Conservation (phyloP, 2,329 filamentous ascomycete genomes). For the Arthroderma uncinatum region DNA sequence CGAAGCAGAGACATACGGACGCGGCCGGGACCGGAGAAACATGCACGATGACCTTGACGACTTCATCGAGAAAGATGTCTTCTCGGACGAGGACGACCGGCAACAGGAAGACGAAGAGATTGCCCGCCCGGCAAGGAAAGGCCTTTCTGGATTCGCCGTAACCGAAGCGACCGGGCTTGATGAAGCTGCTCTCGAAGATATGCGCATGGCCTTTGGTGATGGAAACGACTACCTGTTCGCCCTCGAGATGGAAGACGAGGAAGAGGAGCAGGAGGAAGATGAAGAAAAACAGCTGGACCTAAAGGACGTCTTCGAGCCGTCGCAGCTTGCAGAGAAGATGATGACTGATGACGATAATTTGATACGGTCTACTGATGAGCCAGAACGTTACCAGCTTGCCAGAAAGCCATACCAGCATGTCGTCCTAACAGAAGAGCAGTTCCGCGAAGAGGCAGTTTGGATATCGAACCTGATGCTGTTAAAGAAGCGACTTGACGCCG, state of each 20-base stretch:
- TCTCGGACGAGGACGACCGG: constrained; percentile 69
- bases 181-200: constrained; percentile 86
- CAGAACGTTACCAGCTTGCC: constrained; percentile 87
- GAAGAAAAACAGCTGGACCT: constrained; percentile 80
- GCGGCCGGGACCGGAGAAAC: constrained; percentile 42
- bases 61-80: constrained; percentile 94
- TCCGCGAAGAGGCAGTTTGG: constrained; percentile 83
- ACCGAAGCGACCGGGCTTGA: constrained; percentile 77
- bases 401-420: constrained; percentile 78
- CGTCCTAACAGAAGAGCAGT: constrained; percentile 69
- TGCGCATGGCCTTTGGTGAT: constrained; percentile 91
- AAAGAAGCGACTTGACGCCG: constrained; percentile 63
- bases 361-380: constrained; percentile 79
- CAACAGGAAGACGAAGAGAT: constrained; percentile 81
- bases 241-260: constrained; percentile 73
- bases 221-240: constrained; percentile 95
- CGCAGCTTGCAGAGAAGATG: constrained; percentile 84
- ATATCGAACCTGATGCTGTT: constrained; percentile 83
- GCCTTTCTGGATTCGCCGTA: constrained; percentile 54
- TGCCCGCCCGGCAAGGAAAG: constrained; percentile 62
- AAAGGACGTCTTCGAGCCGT: constrained; percentile 96
- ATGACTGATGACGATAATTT: constrained; percentile 90
- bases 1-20: constrained; percentile 42
- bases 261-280: constrained; percentile 62
- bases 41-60: constrained; percentile 75